Conservation (phyloP, 2,329 filamentous ascomycete species). For the Ophiostoma australiae region DNA sequence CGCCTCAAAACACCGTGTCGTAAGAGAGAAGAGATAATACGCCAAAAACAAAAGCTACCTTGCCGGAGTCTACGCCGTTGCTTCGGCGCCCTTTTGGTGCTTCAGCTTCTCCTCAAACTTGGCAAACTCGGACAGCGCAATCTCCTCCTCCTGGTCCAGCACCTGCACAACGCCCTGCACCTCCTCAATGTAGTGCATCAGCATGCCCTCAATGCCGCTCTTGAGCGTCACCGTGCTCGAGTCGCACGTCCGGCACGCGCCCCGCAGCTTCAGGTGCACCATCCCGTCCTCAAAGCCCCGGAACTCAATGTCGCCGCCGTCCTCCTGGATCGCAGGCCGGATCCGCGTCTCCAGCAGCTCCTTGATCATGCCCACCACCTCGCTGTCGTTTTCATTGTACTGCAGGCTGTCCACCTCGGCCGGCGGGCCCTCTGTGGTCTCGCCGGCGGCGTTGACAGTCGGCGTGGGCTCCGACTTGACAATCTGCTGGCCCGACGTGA, state of each 20-base stretch:
- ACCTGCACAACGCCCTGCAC: conserved; percentile 90
- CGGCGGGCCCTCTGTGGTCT: conserved; percentile 37
- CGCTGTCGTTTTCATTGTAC: conserved; percentile 85
- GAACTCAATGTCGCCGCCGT: conserved; percentile 96
- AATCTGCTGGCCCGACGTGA: conserved; percentile 76
- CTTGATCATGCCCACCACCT: conserved; percentile 98
- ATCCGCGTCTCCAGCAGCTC: conserved; percentile 94
- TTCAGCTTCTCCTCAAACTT: conserved; percentile 84
- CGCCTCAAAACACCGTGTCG: background rate
- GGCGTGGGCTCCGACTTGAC: conserved; percentile 58
- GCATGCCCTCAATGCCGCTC: conserved; percentile 97
- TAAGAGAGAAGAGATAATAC: background rate
- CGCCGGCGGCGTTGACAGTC: background rate
- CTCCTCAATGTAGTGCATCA: conserved; percentile 97
- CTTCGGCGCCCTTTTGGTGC: conserved; percentile 46
- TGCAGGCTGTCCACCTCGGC: conserved; percentile 62
- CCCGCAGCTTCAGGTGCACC: conserved; percentile 81
- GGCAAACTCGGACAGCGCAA: conserved; percentile 80
- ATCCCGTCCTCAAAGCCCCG: conserved; percentile 80
- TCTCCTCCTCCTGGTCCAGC: conserved; percentile 84
- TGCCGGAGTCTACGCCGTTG: conserved; percentile 20
- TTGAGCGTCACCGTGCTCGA: conserved; percentile 94
- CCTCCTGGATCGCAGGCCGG: conserved; percentile 91
- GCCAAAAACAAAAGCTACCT: background rate
- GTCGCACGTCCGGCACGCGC: conserved; percentile 92